Conservation (phyloP, 257 asterid species). For the Datura wrightii region DNA sequence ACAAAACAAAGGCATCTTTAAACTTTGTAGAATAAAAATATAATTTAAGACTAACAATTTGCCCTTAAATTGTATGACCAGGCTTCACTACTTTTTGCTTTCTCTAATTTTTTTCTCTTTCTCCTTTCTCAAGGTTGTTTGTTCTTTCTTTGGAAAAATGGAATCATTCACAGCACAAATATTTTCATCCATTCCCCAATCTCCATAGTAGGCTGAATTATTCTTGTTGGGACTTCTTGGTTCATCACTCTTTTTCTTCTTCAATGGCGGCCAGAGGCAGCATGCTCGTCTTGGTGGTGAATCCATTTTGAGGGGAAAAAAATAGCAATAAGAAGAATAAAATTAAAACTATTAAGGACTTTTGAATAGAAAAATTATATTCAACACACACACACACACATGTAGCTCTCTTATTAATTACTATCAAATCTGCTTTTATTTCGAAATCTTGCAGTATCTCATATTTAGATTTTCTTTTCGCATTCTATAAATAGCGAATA, state of each 20-base stretch:
- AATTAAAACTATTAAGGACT: too few species aligned
- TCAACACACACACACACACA: background rate
- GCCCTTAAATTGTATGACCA: background rate
- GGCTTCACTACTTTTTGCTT: background rate
- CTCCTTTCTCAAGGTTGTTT: background rate
- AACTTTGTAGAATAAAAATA: background rate
- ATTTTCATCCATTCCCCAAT: conserved; percentile 32
- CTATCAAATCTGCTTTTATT: background rate
- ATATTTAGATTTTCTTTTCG: background rate
- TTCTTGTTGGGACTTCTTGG: background rate
- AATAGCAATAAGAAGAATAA: background rate
- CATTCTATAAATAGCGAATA: background rate
- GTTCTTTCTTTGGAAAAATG: conserved; percentile 22
- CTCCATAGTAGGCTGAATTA: conserved; percentile 27
- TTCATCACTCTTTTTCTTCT: background rate
- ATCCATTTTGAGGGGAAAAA: background rate
- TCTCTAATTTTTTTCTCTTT: background rate
- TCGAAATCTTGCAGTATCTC: background rate
- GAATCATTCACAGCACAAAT: background rate
- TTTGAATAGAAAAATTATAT: too few species aligned
- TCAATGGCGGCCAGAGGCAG: conserved; percentile 20
- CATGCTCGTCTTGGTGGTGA: conserved; percentile 25
- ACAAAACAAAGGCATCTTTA: background rate
- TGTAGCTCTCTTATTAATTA: background rate
- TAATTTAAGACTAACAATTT: background rate